phyloP scores from a whole-genome alignment of 495 filamentous ascomycete species.

The Podospora anserina region DNA sequence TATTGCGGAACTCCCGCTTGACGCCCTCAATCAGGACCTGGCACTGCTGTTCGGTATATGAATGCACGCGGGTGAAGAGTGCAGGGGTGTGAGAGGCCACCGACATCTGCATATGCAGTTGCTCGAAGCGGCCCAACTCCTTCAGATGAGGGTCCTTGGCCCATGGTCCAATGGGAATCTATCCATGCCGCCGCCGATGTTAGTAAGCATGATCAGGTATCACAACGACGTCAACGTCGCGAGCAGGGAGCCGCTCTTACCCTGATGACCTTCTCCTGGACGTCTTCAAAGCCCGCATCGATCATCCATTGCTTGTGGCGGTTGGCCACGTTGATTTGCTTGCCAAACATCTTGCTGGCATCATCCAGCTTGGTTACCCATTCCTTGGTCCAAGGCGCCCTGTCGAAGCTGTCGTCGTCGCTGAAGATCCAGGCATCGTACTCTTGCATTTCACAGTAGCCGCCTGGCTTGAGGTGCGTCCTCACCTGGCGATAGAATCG shows the following conservation, averaged over 20 bases:
- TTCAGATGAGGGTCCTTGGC: conserved; percentile 48
- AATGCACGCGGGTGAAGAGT: conserved; percentile 17
- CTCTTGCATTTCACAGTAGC: conserved; percentile 58
- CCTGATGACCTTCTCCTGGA: conserved; percentile 31
- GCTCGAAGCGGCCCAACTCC: conserved; percentile 45
- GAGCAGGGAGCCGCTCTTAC: background rate
- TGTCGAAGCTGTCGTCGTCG: conserved; percentile 50
- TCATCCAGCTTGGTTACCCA: conserved; percentile 46
- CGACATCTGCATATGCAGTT: conserved; percentile 26
- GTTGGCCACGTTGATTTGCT: conserved; percentile 45
- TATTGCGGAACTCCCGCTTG: conserved; percentile 28
- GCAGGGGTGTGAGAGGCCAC: conserved; percentile 28
- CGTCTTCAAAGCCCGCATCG: conserved; percentile 43
- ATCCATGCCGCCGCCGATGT: conserved; percentile 1
- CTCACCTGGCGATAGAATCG: conserved; percentile 49
- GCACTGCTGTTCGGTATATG: conserved; percentile 15
- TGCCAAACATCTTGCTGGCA: conserved; percentile 45
- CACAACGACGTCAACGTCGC: background rate
- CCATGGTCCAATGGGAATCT: conserved; percentile 53
- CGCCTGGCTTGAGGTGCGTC: conserved; percentile 54
- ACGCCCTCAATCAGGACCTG: conserved; percentile 28
- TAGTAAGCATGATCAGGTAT: background rate
- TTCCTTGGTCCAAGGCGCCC: conserved; percentile 44
- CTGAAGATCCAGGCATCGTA: conserved; percentile 43
- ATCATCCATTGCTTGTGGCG: conserved; percentile 36